A percentile compares a stretch with the other conserved stretches of the same genome.
Evolutionary conservation across 2,329 filamentous ascomycete species (phyloP).

Genomic region (Tolypocladium endophyticum): DNA sequence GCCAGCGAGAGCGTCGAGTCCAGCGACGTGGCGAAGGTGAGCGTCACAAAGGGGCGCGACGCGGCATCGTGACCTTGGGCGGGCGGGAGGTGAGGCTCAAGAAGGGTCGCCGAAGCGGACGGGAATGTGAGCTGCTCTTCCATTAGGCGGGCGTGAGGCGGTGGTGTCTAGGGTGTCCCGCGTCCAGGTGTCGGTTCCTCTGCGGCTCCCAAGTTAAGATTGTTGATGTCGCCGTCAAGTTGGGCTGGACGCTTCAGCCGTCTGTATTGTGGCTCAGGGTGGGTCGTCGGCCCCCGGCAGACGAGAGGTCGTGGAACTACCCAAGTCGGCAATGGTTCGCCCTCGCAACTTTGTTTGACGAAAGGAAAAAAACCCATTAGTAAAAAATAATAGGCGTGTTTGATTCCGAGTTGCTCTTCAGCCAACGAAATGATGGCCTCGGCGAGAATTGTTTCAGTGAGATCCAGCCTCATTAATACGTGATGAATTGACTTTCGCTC

Average conservation of each 20-base stretch:
- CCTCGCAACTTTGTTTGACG: no score
- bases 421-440: background rate
- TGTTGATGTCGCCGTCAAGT: background rate
- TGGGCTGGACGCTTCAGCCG: background rate
- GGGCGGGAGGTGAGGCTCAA: conserved; percentile 23
- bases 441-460: no score
- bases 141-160: conserved; percentile 13
- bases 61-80: background rate
- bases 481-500: no score
- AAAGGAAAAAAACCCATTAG: no score
- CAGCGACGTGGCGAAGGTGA: conserved; percentile 86
- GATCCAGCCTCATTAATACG: no score
- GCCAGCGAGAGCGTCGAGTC: conserved; percentile 69
- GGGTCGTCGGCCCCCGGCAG: background rate
- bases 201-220: background rate
- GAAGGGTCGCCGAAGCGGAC: conserved; percentile 15
- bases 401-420: background rate
- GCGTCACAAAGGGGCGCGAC: conserved; percentile 48
- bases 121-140: conserved; percentile 22
- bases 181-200: background rate
- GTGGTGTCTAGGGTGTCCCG: conserved; percentile 12
- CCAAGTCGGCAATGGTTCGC: no score
- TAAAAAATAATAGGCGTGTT: background rate
- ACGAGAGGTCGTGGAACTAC: no score
- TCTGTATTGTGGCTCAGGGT: background rate